Base-by-base conservation (phyloP, 345 rosid genomes). In the Boechera stricta region DNA sequence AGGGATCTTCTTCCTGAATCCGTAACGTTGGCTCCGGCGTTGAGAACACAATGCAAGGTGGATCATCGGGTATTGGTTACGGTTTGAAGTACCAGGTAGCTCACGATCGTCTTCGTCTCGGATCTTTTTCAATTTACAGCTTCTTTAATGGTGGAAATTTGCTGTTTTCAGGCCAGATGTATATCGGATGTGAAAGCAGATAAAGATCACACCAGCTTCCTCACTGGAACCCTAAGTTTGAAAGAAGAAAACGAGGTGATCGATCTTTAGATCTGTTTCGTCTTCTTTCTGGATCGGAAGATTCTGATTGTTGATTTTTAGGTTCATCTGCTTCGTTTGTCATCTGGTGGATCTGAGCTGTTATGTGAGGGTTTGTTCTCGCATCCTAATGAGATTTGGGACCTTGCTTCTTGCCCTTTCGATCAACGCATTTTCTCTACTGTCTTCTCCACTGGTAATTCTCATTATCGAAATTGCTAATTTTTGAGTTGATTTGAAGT, bases 301-400 rank as follows among this genome's bases (percentile, higher is more conserved):
- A 64, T 70, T 76, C 31, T 65, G 38, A 47, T 49, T 48, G 72
- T 58, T 57, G 3, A n/a, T 10, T 59, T 16, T 32, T 76, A 95
- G 98, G 96, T 92, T 81, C 98, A 95, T 84, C 76, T 92, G 87
- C 84, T 95, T 62, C 84, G 98, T 80, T 69, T 95, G 6, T 89
- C 99, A 31, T 83, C 98, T 3, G 93, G 82, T 63, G 98, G 93
- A 76, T 89, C 94, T 33, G 98, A 92, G 79, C 85, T 95, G 48
- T 57, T 88, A 1, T 91, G 99, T 77, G 97, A 92, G 83, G 98
- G 97, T 3, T 79, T 95, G 82, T 95, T 92, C 73, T 88, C 91
- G 31, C 98, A 95, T 83, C 97, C 94, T 12, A 79, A 87, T 72
- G 99, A 95, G 91, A 92, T 95, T 72, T 92, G 97, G 97, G 91